Evolutionary conservation across 768 basidiomycete genomes (phyloP).

Genomic region (Clitopilus hobsonii): DNA sequence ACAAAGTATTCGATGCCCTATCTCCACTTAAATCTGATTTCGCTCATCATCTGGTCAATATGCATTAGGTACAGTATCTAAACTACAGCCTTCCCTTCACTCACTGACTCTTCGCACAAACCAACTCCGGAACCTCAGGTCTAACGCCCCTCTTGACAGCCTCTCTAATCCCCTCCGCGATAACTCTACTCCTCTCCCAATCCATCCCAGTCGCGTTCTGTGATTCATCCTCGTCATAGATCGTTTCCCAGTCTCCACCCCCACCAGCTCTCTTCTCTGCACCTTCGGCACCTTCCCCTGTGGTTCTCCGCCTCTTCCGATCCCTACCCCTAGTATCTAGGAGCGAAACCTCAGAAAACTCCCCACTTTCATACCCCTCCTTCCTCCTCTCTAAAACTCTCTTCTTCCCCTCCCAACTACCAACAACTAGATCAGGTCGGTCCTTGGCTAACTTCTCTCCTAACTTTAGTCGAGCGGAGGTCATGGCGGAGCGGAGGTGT

Average conservation of each 20-base stretch:
- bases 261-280: not conserved
- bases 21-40: too few relatives aligned
- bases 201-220: not conserved
- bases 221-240: not conserved
- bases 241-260: not conserved
- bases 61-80: too few relatives aligned
- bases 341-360: not conserved
- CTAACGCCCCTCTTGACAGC: not conserved
- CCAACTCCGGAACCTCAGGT: not conserved
- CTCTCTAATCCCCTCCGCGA: not conserved
- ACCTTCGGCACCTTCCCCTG: too few relatives aligned
- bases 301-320: not conserved
- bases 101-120: constrained; percentile 2
- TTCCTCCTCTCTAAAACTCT: not conserved
- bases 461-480: not conserved
- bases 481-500: not conserved
- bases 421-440: not conserved
- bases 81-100: too few relatives aligned
- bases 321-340: not conserved
- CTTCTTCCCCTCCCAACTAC: not conserved
- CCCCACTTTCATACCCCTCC: not conserved
- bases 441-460: not conserved
- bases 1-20: too few relatives aligned
- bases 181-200: constrained; percentile 1
- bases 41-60: too few relatives aligned